phyloP scores from a whole-genome alignment of 305 asterid genomes.

The Solanum hybrid region DNA sequence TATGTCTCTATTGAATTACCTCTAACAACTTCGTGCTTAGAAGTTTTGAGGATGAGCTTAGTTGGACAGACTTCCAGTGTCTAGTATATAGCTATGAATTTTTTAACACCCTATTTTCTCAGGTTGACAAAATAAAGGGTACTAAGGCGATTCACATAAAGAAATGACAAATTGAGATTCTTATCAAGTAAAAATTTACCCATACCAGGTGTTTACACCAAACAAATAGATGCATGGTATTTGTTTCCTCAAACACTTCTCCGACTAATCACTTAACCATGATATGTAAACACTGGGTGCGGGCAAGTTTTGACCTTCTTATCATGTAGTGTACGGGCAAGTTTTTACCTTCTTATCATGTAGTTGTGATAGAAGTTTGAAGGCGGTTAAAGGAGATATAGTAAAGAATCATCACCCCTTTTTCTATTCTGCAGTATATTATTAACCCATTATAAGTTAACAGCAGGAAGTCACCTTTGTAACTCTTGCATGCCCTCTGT shows the following conservation, averaged over 20 bases:
- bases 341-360: neutral
- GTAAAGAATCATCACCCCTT: neutral
- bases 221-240: neutral
- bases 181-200: neutral
- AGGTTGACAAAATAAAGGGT: neutral
- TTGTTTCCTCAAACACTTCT: neutral
- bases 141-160: neutral
- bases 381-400: neutral
- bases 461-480: conserved; percentile 46
- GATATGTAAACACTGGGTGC: neutral
- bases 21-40: neutral
- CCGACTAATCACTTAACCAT: neutral
- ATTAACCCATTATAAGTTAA: neutral
- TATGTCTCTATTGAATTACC: neutral
- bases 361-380: neutral
- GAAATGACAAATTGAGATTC: neutral
- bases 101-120: neutral
- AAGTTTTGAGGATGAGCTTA: neutral
- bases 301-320: neutral
- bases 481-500: conserved; percentile 63
- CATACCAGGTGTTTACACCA: neutral
- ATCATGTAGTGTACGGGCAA: neutral
- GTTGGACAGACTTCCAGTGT: neutral
- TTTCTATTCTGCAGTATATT: neutral
- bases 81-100: neutral